Percentiles rank a stretch among this genome's conserved stretches.
Conservation (phyloP, 106 monocot species). For the Acorus calamus region DNA sequence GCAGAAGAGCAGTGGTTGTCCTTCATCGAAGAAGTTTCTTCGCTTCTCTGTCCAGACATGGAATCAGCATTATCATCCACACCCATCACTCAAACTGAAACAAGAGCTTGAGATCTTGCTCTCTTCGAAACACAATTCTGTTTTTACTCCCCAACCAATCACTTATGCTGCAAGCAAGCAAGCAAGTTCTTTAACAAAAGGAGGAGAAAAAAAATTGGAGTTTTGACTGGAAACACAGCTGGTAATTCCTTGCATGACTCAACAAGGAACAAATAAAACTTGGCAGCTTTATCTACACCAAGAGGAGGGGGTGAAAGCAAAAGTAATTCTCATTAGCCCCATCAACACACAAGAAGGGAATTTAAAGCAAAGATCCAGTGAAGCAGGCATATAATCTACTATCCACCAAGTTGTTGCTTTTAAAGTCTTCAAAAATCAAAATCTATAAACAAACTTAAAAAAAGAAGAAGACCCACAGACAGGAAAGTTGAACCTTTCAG, state of each 20-base stretch:
- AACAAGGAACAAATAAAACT: slow-evolving; percentile 53
- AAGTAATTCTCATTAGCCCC: slow-evolving; percentile 31
- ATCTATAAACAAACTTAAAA: slow-evolving; percentile 7
- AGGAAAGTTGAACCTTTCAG: slow-evolving; percentile 43
- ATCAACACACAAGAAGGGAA: slow-evolving; percentile 17
- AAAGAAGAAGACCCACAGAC: slow-evolving; percentile 24
- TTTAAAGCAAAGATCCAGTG: background rate
- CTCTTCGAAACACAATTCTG: too few species aligned
- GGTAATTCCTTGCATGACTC: slow-evolving; percentile 44
- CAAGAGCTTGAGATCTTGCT: too few species aligned
- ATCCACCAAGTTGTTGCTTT: too few species aligned
- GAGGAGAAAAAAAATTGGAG: slow-evolving; percentile 6
- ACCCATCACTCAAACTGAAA: background rate
- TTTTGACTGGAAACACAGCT: slow-evolving; percentile 26
- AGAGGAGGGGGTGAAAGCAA: slow-evolving; percentile 39
- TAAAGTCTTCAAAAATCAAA: slow-evolving; percentile 8
- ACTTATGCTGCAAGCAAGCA: background rate
- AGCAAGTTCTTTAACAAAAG: slow-evolving; percentile 12
- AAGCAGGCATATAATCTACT: too few species aligned
- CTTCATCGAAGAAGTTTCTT: too few species aligned
- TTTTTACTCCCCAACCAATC: too few species aligned
- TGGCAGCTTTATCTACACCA: slow-evolving; percentile 56
- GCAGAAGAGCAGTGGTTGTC: slow-evolving; percentile 2
- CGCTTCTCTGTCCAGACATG: background rate
- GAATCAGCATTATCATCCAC: slow-evolving; percentile 2